Evolutionary conservation across 257 asterid genomes (phyloP), one percentile per base, ranked within the genome.

Genomic region (Solanum sitiens): DNA sequence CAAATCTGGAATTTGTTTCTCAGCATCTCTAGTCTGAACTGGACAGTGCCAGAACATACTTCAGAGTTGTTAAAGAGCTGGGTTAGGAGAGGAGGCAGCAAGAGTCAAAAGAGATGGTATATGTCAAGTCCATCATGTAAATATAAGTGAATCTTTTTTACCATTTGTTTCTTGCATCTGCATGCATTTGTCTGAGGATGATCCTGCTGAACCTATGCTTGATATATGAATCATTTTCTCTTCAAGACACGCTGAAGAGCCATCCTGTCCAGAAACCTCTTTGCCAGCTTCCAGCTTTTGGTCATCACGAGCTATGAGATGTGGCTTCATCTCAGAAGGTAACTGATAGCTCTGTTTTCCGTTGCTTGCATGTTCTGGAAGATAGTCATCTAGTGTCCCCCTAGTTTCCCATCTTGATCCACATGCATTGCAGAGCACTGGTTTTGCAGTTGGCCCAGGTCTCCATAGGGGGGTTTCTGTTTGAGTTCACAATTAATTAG

Each of bases 351-450:
- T 84, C 44, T 40, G 63, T 77, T 13, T 13, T 75, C 72, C 76
- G 15, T 63, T 68, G 7, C 13, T 37, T 40, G 61, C 83, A 76
- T 50, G 87, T 86, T 86, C 86, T 8, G 91, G 91, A 70, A 44
- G 18, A 30, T 87, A 76, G 42, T 63, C 89, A n/a, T 86, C 72
- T 32, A 89, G 88, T 4, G 86, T 71, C 72, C 88, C 86, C 83
- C 71, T 89, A 32, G 53, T 23, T 56, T 71, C 84, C 91, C 91
- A 90, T 72, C 91, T 79, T 23, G 86, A 42, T 87, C 89, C 92
- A 65, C 91, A 90, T 44, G 91, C 88, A 84, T 90, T 87, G 89
- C 91, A 90, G 7, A 90, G 89, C 20, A 90, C 89, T n/a, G 89
- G 92, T 18, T 89, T 90, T 59, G 87, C 87, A 21, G 88, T 73